Base-by-base conservation (phyloP, 805 yeast genomes). In the Teunomyces panamensis region DNA sequence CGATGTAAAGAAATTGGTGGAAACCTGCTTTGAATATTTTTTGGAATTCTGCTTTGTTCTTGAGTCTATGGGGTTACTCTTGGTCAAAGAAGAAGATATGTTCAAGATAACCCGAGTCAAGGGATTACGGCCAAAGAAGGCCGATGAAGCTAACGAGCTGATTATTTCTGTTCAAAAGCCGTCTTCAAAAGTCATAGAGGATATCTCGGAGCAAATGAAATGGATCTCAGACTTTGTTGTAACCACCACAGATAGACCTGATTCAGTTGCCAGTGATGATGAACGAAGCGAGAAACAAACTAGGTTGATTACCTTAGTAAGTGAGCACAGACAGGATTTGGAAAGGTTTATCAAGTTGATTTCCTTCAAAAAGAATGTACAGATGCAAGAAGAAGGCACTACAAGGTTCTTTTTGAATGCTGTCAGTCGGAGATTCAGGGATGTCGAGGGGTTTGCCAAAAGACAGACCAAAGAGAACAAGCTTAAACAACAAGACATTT, bases 381-480 rank as follows among this genome's bases (percentile, higher is more conserved):
- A 57, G 42, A 41, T 57, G 10, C 67, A 57, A 20, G 62, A 58
- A 30, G 58, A 55, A 33, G 57, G 53, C 26, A 53, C 52, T 1
- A 55, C 59, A 11, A 58, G 56, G 35, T 72, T 72, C 53, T 71
- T 73, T 54, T 56, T 67, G 45, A 64, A 66, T 45, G 75, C 76
- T 0, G 69, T 90, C 2, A 76, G 83, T 33, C 83, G 85, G 60
- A 73, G 99, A 49, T 91, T 94, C 58, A 3, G 79, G 47, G 98
- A 92, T 59, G 95, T 92, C 44, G 98, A 94, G 62, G 80, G 85
- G 5, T 75, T 91, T 56, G 98, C 98, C 2, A 84, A 94, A 58
- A 87, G 82, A 59, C 75, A 88, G 50, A 88, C 91, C 48, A 85
- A 84, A 58, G 96, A 88, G 55, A 83, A 79, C 55, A 79, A 77